Conservation (phyloP, 768 basidiomycete species). For the Serendipita vermifera region DNA sequence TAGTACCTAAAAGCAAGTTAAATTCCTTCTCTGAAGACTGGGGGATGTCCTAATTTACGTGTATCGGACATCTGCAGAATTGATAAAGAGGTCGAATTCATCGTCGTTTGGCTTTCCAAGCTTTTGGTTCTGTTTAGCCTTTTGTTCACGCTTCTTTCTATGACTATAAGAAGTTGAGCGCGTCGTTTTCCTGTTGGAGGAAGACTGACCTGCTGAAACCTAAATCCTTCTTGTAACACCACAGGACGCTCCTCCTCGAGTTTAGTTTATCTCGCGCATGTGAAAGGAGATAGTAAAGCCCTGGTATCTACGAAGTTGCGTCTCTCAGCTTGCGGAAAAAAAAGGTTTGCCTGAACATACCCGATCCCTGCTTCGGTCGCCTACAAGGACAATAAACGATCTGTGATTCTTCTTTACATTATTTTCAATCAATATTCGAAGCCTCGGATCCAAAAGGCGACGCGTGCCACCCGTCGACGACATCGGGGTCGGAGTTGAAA, state of each 20-base stretch:
- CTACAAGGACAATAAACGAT: constrained; percentile 92
- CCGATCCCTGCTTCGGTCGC: constrained; percentile 88
- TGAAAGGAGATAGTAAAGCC: constrained; percentile 87
- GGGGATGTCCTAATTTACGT: constrained; percentile 41
- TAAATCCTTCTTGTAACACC: constrained; percentile 99
- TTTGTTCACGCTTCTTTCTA: constrained; percentile 92
- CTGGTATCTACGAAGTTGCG: constrained; percentile 51
- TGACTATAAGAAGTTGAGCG: constrained; percentile 38
- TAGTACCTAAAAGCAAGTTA: constrained; percentile 52
- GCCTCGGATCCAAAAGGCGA: constrained; percentile 62
- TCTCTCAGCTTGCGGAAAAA: background rate
- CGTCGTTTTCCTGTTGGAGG: constrained; percentile 4
- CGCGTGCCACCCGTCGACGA: constrained; percentile 3
- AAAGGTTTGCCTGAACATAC: constrained; percentile 26
- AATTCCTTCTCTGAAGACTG: background rate
- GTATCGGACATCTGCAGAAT: constrained; percentile 98
- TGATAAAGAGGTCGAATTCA: constrained; percentile 96
- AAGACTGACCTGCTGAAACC: constrained; percentile 79
- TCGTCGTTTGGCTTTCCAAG: constrained; percentile 90
- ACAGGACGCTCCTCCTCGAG: constrained; percentile 80
- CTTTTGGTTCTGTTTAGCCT: constrained; percentile 93
- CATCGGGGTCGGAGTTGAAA: background rate
- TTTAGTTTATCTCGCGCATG: constrained; percentile 64
- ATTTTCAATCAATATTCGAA: constrained; percentile 83
- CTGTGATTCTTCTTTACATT: constrained; percentile 88